Evolutionary conservation across 2,329 filamentous ascomycete genomes (phyloP).

Genomic region (Exophiala sp.): DNA sequence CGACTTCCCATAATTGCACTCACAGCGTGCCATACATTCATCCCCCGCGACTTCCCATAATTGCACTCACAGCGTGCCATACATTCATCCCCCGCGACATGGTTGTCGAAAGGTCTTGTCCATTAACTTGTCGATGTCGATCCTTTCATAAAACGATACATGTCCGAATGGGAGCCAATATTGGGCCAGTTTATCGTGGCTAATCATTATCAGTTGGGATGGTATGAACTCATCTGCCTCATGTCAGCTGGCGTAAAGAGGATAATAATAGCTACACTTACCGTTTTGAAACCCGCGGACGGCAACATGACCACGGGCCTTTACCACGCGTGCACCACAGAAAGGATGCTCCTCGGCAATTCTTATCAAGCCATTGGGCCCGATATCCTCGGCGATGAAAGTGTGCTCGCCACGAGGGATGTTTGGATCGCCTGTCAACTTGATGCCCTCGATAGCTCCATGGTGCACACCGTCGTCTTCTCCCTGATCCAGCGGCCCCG

Average conservation of each 20-base stretch:
- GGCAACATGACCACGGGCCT: constrained; percentile 71
- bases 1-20: no score
- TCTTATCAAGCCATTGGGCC: constrained; percentile 57
- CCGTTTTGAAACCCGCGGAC: constrained; percentile 63
- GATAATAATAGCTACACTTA: constrained; percentile 42
- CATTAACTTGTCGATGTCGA: constrained; percentile 39
- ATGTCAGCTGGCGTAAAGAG: background rate
- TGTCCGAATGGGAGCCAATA: constrained; percentile 62
- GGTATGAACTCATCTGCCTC: constrained; percentile 62
- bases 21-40: background rate
- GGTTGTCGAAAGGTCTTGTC: constrained; percentile 19
- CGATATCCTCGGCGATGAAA: constrained; percentile 74
- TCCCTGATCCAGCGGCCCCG: background rate
- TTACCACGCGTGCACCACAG: constrained; percentile 65
- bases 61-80: background rate
- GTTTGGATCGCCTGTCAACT: constrained; percentile 86
- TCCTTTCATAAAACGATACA: constrained; percentile 41
- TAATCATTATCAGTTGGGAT: constrained; percentile 71
- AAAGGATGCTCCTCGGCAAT: constrained; percentile 63
- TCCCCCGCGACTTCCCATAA: no score
- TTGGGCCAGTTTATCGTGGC: constrained; percentile 69
- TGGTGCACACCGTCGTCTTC: constrained; percentile 26
- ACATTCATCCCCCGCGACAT: background rate
- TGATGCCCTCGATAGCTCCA: constrained; percentile 73
- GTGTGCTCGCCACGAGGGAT: constrained; percentile 80